Base-by-base conservation (phyloP, 169 alveolate species). In the Amoebophrya sp. region DNA sequence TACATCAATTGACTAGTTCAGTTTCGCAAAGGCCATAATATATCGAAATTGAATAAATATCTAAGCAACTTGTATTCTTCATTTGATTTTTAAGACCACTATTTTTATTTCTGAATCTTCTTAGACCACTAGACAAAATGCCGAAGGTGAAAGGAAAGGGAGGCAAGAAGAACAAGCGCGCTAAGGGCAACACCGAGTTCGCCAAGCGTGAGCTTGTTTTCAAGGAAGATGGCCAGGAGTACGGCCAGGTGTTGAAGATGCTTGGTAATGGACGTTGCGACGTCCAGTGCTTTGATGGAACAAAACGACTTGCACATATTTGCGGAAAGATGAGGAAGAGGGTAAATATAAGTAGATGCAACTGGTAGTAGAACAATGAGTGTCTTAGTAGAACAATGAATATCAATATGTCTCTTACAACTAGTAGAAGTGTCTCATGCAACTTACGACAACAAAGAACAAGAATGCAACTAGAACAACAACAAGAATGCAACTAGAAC, bases 181-280 rank as follows among this genome's bases (percentile, higher is more conserved):
- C 65, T 47, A 47, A 92, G 93, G 93, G 91, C 90, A 92, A 91
- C 93, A 78, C 91, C 83, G 93, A 92, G 91, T 78, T 78, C 77
- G 97, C 96, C 94, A 98, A 97, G 95, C 95, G 99, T 94, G 99
- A 98, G 95, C 96, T 98, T 89, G 96, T 95, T 78, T 97, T 98
- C 94, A 98, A 98, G 93, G 99, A 98, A 95, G 99, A 98, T 77
- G 99, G 98, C 53, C 98, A 98, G 94, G 98, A 97, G 95, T 92
- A 92, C 47, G 92, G 90, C 41, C 94, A 92, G 93, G 99, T 98
- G 54, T 95, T 96, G 76, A 96, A 99, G 93, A 97, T 98, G 99
- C 97, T 98, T 94, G 99, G 99, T 41, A 98, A 98, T 93, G 99
- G 99, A 47, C 97, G 99, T 89, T 96, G 98, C 33, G 99, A 99